These are phyloP conservation scores for Mycena indigotica DNA, from an alignment of 768 basidiomycete species.

Conservation along the genomic window DNA sequence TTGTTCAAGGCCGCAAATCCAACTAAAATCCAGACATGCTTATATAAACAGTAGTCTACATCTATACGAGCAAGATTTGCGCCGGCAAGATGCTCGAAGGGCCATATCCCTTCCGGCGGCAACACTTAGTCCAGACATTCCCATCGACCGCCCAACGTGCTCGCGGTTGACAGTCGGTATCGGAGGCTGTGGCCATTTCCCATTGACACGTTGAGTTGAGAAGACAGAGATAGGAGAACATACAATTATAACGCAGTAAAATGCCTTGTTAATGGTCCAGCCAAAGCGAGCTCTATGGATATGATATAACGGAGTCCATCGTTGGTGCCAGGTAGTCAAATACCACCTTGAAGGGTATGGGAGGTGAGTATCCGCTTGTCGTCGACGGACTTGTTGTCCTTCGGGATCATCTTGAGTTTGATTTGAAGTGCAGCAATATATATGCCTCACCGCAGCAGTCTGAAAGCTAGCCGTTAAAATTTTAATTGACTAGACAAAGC, in stretches of 20 bases:
- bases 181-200: constrained; percentile 17
- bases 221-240: neutral
- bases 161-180: constrained; percentile 34
- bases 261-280: constrained; percentile 41
- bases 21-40: too few species aligned
- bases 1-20: too few species aligned
- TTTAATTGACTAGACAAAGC: constrained; percentile 25
- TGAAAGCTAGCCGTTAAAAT: too few species aligned
- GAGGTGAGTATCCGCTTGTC: neutral
- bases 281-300: constrained; percentile 30
- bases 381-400: too few species aligned
- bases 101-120: constrained; percentile 38
- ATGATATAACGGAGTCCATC: constrained; percentile 26
- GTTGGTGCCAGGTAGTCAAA: constrained; percentile 27
- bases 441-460: too few species aligned
- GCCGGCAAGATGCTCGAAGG: constrained; percentile 34
- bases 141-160: constrained; percentile 42
- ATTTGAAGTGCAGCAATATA: too few species aligned
- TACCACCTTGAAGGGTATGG: constrained; percentile 18
- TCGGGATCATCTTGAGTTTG: too few species aligned
- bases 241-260: constrained; percentile 23
- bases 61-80: constrained; percentile 20
- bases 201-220: too few species aligned
- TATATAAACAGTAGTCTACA: too few species aligned
- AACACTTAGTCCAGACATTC: constrained; percentile 36